These are phyloP conservation scores for Malus fusca DNA, from an alignment of 306 rosid genomes.

Conservation along the genomic window DNA sequence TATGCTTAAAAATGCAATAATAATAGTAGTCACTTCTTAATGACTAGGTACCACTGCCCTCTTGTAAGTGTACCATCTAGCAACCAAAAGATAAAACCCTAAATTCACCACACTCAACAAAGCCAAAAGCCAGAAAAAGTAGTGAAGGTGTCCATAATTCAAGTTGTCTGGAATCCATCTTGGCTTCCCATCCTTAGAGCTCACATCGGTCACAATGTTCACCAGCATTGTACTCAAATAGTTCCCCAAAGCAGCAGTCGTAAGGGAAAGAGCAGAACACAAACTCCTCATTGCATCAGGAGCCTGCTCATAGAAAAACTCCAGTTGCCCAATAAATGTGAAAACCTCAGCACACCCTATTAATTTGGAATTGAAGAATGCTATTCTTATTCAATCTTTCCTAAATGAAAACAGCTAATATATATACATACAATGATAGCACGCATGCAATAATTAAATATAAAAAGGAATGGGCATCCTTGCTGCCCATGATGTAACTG, in stretches of 20 bases:
- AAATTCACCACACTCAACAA: slow-evolving; percentile 11
- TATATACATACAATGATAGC: too few relatives aligned
- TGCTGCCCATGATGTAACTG: too few relatives aligned
- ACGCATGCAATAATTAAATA: too few relatives aligned
- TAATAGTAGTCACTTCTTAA: background rate
- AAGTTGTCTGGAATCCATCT: slow-evolving; percentile 15
- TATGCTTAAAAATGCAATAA: background rate
- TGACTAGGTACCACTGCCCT: slow-evolving; percentile 7
- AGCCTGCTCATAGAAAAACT: slow-evolving; percentile 21
- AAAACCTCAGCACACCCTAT: slow-evolving; percentile 10
- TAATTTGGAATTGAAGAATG: too few relatives aligned
- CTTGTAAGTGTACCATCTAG: slow-evolving; percentile 19
- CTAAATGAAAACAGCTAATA: too few relatives aligned
- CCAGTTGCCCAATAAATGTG: slow-evolving; percentile 14
- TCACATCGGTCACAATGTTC: background rate
- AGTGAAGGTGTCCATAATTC: slow-evolving; percentile 13
- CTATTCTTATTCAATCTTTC: too few relatives aligned
- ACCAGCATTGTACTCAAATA: slow-evolving; percentile 10
- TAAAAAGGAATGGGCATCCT: too few relatives aligned
- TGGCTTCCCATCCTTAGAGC: slow-evolving; percentile 1
- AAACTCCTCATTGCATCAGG: slow-evolving; percentile 30
- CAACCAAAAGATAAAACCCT: slow-evolving; percentile 14
- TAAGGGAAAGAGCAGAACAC: slow-evolving; percentile 14
- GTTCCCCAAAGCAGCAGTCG: slow-evolving; percentile 7
- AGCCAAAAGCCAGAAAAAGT: slow-evolving; percentile 11